Conservation (phyloP, 1,139 yeast species). For the Candida neerlandica region DNA sequence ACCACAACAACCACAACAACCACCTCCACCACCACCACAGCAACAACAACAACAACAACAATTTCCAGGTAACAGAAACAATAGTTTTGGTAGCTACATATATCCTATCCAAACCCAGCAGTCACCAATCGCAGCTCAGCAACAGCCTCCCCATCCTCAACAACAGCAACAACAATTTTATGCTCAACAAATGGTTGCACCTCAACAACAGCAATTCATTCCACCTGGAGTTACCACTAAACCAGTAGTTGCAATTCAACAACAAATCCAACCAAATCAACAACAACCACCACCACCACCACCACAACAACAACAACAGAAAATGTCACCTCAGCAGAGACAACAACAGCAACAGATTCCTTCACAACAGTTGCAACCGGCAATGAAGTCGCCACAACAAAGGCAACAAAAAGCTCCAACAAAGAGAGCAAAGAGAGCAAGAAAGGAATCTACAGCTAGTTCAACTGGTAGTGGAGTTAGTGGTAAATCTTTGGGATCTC, state of each 20-base stretch:
- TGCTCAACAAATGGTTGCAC: constrained; percentile 10
- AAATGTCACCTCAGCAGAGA: no score
- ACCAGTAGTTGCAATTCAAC: neutral
- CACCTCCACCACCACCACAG: neutral
- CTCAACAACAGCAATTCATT: constrained; percentile 12
- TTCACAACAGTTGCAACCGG: constrained; percentile 2
- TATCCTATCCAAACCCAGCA: constrained; percentile 13
- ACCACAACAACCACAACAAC: constrained; percentile 1
- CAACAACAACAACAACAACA: constrained; percentile 6
- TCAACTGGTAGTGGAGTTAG: constrained; percentile 1
- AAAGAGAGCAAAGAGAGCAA: constrained; percentile 4
- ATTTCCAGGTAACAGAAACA: constrained; percentile 14
- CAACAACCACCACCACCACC: constrained; percentile 7
- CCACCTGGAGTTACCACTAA: constrained; percentile 9
- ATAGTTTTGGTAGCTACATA: constrained; percentile 15
- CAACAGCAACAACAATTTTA: constrained; percentile 9
- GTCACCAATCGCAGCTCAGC: constrained; percentile 12
- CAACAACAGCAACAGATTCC: constrained; percentile 2
- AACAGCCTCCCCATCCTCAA: constrained; percentile 11
- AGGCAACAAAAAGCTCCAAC: constrained; percentile 5
- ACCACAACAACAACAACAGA: constrained; percentile 2
- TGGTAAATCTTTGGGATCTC: constrained; percentile 7
- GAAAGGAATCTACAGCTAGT: constrained; percentile 2
- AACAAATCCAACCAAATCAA: neutral
- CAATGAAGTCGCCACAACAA: constrained; percentile 8